Percentiles rank a stretch among this genome's conserved stretches.
Conservation (phyloP, 331 rosid genomes). For the Rosa hybrid region DNA sequence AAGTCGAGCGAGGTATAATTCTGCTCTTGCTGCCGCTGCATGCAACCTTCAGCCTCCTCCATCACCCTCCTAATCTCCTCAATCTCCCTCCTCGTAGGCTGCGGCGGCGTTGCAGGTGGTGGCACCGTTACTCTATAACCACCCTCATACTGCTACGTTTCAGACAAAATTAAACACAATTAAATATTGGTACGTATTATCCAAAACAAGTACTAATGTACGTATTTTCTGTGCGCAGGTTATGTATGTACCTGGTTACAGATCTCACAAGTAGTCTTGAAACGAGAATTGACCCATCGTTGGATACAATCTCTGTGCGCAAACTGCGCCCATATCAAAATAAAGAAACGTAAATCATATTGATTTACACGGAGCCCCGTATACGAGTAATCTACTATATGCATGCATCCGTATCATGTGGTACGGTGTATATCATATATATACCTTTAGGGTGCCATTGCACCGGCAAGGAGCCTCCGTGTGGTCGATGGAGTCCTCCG, state of each 20-base stretch:
- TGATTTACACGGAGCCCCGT: neutral
- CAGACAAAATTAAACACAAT: neutral
- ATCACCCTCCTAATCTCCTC: neutral
- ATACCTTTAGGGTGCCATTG: constrained; percentile 5
- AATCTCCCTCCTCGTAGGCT: neutral
- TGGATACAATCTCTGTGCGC: constrained; percentile 1
- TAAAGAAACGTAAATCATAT: neutral
- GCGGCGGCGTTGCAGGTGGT: neutral
- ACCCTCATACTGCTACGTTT: neutral
- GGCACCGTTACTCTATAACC: neutral
- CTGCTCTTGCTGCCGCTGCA: neutral
- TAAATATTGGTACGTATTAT: neutral
- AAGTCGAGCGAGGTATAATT: neutral
- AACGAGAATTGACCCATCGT: neutral
- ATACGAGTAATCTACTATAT: neutral
- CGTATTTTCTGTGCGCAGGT: neutral
- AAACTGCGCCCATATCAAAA: neutral
- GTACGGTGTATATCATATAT: neutral
- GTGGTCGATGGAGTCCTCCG: neutral
- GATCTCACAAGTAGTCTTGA: neutral
- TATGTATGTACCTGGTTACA: neutral
- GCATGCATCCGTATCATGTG: neutral
- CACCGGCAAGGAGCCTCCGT: neutral
- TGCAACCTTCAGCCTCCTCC: neutral
- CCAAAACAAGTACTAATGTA: neutral